A percentile compares a stretch with the other conserved stretches of the same genome.
Evolutionary conservation across 164 flowering plant genomes (phyloP).

Genomic region (Magnolia sinica): DNA sequence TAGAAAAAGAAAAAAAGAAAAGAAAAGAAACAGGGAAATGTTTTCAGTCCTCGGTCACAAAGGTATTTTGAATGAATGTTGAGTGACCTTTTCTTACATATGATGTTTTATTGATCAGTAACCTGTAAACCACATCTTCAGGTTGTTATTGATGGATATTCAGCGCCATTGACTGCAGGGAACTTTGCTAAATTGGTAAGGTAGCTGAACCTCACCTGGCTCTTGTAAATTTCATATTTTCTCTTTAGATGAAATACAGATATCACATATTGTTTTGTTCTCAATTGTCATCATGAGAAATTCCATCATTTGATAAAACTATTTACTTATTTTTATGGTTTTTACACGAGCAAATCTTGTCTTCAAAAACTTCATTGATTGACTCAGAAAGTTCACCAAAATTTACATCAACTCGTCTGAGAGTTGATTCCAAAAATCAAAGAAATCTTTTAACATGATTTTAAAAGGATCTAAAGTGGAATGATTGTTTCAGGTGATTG

Average conservation of each 20-base stretch:
- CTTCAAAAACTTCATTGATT: background rate
- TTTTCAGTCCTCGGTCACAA: background rate
- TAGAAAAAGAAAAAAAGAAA: no score
- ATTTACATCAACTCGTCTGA: background rate
- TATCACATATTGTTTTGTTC: background rate
- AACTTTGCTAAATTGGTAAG: constrained; percentile 96
- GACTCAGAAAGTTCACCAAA: background rate
- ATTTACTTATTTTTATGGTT: background rate
- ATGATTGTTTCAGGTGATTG: constrained; percentile 52
- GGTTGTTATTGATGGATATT: constrained; percentile 93
- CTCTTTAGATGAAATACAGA: background rate
- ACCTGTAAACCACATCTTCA: constrained; percentile 22
- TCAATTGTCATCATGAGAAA: background rate
- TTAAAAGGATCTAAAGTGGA: background rate
- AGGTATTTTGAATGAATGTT: background rate
- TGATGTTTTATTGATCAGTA: constrained; percentile 4
- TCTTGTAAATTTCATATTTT: constrained; percentile 6
- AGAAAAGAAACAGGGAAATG: background rate
- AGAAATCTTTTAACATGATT: background rate
- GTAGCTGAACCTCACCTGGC: constrained; percentile 36
- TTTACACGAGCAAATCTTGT: background rate
- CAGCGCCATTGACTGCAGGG: constrained; percentile 93
- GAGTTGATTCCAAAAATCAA: background rate
- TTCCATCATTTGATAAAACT: background rate
- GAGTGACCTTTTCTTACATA: background rate